Percentiles rank a stretch among this genome's conserved stretches.
These are phyloP conservation scores for Fonsecaea nubica DNA, from an alignment of 2,329 filamentous ascomycete genomes.

Conservation along the genomic window DNA sequence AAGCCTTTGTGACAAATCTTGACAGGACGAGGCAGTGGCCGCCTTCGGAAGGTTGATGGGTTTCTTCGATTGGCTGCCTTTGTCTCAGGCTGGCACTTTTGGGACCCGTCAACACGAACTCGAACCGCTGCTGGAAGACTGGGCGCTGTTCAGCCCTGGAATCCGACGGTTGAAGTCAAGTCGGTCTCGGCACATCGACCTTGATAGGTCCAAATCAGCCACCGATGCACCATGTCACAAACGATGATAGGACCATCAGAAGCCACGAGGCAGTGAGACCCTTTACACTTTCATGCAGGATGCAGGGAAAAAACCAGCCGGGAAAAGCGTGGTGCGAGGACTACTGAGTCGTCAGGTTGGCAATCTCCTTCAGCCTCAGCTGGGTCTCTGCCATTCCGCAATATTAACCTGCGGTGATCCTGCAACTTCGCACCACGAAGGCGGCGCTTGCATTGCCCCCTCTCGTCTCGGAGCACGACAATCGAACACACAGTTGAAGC, in stretches of 20 bases:
- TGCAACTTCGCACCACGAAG: neutral
- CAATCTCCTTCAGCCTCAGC: constrained; percentile 2
- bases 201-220: neutral
- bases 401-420: neutral
- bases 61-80: neutral
- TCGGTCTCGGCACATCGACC: neutral
- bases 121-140: neutral
- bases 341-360: neutral
- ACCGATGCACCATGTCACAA: neutral
- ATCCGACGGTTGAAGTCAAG: neutral
- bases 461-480: neutral
- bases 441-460: neutral
- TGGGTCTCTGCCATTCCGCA: neutral
- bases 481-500: neutral
- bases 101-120: neutral
- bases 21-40: neutral
- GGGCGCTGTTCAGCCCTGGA: neutral
- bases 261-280: neutral
- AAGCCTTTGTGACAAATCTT: neutral
- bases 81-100: neutral
- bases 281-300: neutral
- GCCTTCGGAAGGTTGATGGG: neutral
- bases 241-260: neutral
- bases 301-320: neutral
- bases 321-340: neutral